Evolutionary conservation across 2,329 filamentous ascomycete genomes (phyloP).

Genomic region (Exophiala calicioides): DNA sequence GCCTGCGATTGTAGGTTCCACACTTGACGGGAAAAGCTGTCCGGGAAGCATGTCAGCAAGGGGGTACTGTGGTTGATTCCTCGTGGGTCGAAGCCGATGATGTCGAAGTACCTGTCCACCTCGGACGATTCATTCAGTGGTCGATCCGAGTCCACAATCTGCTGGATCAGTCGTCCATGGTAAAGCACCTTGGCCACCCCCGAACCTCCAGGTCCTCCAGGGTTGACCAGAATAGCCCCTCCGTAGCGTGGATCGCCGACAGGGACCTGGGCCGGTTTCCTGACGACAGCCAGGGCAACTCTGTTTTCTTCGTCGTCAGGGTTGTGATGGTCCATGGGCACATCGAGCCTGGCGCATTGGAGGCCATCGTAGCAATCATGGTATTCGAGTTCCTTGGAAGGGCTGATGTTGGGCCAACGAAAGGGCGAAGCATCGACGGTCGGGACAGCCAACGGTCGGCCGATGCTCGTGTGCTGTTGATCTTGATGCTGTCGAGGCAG

Average conservation of each 20-base stretch:
- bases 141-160: conserved; percentile 31
- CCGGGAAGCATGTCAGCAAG: conserved; percentile 30
- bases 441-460: neutral
- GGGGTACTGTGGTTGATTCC: conserved; percentile 40
- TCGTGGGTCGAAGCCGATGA: conserved; percentile 45
- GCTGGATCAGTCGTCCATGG: conserved; percentile 16
- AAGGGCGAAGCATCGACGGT: conserved; percentile 1
- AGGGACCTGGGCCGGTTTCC: conserved; percentile 42
- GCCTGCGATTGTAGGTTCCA: conserved; percentile 18
- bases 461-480: neutral
- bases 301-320: conserved; percentile 33
- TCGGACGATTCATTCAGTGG: conserved; percentile 1
- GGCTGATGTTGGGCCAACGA: conserved; percentile 22
- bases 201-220: conserved; percentile 42
- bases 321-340: conserved; percentile 50
- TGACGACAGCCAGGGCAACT: conserved; percentile 48
- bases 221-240: conserved; percentile 50
- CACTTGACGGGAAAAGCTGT: conserved; percentile 13
- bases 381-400: conserved; percentile 37
- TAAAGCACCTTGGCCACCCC: conserved; percentile 36
- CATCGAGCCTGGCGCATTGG: conserved; percentile 50
- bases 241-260: conserved; percentile 45
- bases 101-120: conserved; percentile 42
- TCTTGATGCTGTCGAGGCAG: neutral
- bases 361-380: conserved; percentile 47